Base-by-base conservation (phyloP, 305 asterid species). In the Fraxinus greggii region DNA sequence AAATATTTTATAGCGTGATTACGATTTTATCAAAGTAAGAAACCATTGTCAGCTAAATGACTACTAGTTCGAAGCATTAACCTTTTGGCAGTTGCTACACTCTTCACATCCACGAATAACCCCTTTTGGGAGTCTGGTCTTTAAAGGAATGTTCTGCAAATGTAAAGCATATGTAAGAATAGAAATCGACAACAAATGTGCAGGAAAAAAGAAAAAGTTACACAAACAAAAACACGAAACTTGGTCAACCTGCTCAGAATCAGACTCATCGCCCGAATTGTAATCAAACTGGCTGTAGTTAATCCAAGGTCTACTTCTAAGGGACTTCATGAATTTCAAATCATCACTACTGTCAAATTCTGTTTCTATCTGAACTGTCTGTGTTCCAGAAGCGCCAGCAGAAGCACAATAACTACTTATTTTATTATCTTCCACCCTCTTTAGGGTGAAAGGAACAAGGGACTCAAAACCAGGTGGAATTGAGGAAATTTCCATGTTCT, bases 401-500 rank as follows among this genome's bases (percentile, higher is more conserved):
- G 91, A 79, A 85, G 85, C 76, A n/a, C 90, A 83, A 80, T 75
- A 83, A 79, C 79, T 83, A 59, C 83, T 86, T 31, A 75, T 84
- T 83, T 77, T 89, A 74, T 87, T 84, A 80, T 80, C 84, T 74
- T 88, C 91, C 81, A 83, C 88, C 88, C 85, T 94, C 86, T 91
- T 92, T 28, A 89, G 79, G 82, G 89, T 87, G 87, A 92, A 90
- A 78, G 95, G 92, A 32, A 85, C 90, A 81, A 94, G 88, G 75
- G 97, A 89, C 91, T 95, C 99, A 82, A 95, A 95, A 78, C 98
- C 98, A 77, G 99, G 97, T 28, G 99, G 99, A 77, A 95, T 91
- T 72, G 94, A 82, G 77, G 95, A 81, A 33, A 89, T 86, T 51
- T 92, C 93, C 95, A 93, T 89, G 86, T 87, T 86, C 83, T 95